Conservation (phyloP, 352 stramenopile species). For the Aphanomyces stellatus region DNA sequence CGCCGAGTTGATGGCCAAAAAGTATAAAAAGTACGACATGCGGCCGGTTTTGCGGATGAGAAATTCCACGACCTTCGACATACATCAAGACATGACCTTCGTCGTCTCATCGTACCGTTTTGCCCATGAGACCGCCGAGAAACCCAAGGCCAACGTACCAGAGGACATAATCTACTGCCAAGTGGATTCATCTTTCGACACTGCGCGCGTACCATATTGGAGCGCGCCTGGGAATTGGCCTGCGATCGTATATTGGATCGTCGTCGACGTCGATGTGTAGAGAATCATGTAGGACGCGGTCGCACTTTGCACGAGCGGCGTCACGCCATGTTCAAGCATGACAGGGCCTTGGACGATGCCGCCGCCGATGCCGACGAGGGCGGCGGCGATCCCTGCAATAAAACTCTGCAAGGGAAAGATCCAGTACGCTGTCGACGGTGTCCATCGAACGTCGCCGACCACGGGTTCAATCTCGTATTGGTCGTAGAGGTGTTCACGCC, state of each 20-base stretch:
- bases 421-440: constrained; percentile 60
- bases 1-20: constrained; percentile 60
- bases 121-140: constrained; percentile 58
- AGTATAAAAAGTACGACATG: constrained; percentile 77
- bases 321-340: constrained; percentile 96
- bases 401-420: constrained; percentile 90
- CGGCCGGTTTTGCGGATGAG: constrained; percentile 87
- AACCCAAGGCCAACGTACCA: constrained; percentile 89
- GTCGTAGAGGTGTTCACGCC: constrained; percentile 62
- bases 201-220: constrained; percentile 34
- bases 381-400: constrained; percentile 90
- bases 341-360: constrained; percentile 96
- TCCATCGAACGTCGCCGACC: constrained; percentile 93
- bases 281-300: constrained; percentile 90
- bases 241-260: constrained; percentile 77
- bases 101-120: constrained; percentile 31
- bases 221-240: constrained; percentile 60
- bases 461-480: constrained; percentile 64
- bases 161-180: constrained; percentile 84
- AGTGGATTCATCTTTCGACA: constrained; percentile 19
- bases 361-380: constrained; percentile 94
- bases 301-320: constrained; percentile 79
- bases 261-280: constrained; percentile 91
- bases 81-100: constrained; percentile 45
- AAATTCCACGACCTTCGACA: constrained; percentile 70